Evolutionary conservation across 768 basidiomycete genomes (phyloP).

Genomic region (Strobilomyces echinocephalus): DNA sequence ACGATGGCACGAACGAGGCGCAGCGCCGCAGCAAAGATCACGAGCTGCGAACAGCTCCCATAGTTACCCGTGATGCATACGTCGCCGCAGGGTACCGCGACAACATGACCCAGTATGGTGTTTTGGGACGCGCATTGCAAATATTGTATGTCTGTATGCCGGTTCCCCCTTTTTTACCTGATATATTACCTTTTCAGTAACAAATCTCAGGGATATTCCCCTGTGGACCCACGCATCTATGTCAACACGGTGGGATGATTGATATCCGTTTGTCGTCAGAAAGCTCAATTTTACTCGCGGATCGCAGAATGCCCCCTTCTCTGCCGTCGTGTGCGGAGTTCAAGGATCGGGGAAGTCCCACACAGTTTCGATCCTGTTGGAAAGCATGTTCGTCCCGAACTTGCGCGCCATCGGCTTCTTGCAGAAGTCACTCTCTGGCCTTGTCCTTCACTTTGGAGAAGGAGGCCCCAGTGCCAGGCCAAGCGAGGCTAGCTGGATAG

Average conservation of each 20-base stretch:
- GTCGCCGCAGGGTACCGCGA: constrained; percentile 30
- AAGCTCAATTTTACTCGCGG: neutral
- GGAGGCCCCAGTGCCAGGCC: constrained; percentile 55
- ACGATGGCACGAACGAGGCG: constrained; percentile 17
- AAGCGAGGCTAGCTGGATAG: constrained; percentile 64
- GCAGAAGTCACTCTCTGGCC: constrained; percentile 51
- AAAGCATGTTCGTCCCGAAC: constrained; percentile 62
- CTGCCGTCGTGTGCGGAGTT: constrained; percentile 70
- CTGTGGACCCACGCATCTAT: constrained; percentile 52
- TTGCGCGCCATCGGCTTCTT: constrained; percentile 47
- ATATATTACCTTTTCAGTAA: constrained; percentile 20
- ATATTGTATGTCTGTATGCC: constrained; percentile 38
- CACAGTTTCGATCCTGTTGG: constrained; percentile 62
- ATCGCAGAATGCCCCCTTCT: constrained; percentile 64
- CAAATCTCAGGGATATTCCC: constrained; percentile 26
- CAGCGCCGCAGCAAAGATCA: constrained; percentile 29
- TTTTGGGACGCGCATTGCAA: constrained; percentile 47
- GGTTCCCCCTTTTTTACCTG: neutral
- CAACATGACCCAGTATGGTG: constrained; percentile 53
- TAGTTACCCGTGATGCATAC: constrained; percentile 50
- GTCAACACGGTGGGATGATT: constrained; percentile 54
- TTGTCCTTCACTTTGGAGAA: constrained; percentile 69
- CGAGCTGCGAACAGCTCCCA: constrained; percentile 42
- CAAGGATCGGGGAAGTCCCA: constrained; percentile 78
- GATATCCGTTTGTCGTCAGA: neutral